Evolutionary conservation across 768 basidiomycete species (phyloP).

Genomic region (Fomitopsis serialis): DNA sequence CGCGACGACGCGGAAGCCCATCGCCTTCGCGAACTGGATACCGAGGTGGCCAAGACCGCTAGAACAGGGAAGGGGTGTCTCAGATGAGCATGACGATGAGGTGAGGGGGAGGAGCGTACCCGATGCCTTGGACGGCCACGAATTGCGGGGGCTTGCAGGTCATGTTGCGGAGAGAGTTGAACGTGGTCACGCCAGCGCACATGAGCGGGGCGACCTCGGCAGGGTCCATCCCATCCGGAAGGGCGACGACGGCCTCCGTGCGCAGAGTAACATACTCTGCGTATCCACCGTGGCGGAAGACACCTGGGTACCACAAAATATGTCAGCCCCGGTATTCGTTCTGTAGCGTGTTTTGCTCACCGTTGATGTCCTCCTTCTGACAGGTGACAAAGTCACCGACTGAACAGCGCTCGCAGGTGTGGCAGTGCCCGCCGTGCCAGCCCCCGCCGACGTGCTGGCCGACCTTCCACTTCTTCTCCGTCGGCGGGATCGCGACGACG

Average conservation of each 20-base stretch:
- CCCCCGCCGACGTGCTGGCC: conserved; percentile 27
- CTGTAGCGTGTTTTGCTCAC: background rate
- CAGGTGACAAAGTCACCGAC: conserved; percentile 22
- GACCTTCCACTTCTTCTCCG: conserved; percentile 17
- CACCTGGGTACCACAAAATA: conserved; percentile 12
- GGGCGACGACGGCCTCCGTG: conserved; percentile 18
- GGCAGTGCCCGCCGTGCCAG: conserved; percentile 25
- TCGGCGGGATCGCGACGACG: conserved; percentile 16
- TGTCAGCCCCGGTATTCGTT: background rate
- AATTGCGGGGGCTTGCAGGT: conserved; percentile 25
- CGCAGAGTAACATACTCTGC: conserved; percentile 22
- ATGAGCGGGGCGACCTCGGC: conserved; percentile 25
- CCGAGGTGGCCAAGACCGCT: conserved; percentile 30
- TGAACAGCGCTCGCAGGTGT: conserved; percentile 19
- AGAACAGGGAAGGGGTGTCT: background rate
- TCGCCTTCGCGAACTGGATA: conserved; percentile 27
- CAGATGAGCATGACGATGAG: background rate
- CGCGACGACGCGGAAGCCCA: conserved; percentile 33
- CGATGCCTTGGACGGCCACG: conserved; percentile 34
- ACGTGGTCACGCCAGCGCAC: conserved; percentile 36
- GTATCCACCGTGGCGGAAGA: conserved; percentile 22
- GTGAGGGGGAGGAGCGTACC: conserved; percentile 8
- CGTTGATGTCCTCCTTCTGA: conserved; percentile 16
- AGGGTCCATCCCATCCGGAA: conserved; percentile 21
- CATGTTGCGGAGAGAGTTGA: conserved; percentile 27